These are phyloP conservation scores for Coemansia sp. DNA, from an alignment of 192 early-diverging fungal genomes.

Conservation along the genomic window DNA sequence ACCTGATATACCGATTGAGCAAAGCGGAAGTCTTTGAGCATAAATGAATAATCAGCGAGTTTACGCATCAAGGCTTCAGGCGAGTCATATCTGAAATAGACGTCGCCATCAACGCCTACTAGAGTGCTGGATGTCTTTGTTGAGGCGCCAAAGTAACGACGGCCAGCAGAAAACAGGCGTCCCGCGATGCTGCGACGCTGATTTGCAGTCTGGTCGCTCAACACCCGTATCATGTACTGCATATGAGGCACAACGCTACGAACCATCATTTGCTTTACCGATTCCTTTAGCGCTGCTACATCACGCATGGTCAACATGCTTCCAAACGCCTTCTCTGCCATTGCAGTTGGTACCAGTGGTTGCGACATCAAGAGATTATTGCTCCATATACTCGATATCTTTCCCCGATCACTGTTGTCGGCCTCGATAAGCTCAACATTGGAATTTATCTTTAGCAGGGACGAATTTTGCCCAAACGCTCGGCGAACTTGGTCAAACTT, in stretches of 20 bases:
- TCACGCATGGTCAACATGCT: constrained; percentile 50
- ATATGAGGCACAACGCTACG: constrained; percentile 84
- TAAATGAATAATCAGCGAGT: constrained; percentile 95
- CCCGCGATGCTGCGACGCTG: constrained; percentile 86
- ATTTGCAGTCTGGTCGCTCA: constrained; percentile 91
- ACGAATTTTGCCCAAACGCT: constrained; percentile 44
- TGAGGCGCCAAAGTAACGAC: constrained; percentile 78
- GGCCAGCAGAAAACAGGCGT: constrained; percentile 77
- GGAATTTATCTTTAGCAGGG: constrained; percentile 44
- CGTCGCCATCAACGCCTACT: constrained; percentile 27
- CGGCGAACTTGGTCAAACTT: constrained; percentile 49
- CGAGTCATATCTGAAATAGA: constrained; percentile 66
- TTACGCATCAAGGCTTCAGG: constrained; percentile 90
- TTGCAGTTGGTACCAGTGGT: constrained; percentile 5
- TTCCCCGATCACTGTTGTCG: constrained; percentile 18
- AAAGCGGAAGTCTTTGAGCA: constrained; percentile 91
- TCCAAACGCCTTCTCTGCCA: constrained; percentile 13
- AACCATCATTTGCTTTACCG: constrained; percentile 63
- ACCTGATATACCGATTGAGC: constrained; percentile 88
- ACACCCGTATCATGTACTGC: constrained; percentile 81
- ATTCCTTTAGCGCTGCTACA: constrained; percentile 41
- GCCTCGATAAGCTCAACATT: constrained; percentile 23
- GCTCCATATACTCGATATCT: constrained; percentile 43
- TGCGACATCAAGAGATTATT: constrained; percentile 19
- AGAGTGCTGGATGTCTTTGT: constrained; percentile 19